Base-by-base conservation (phyloP, 345 rosid genomes). In the Dipteronia sinensis region DNA sequence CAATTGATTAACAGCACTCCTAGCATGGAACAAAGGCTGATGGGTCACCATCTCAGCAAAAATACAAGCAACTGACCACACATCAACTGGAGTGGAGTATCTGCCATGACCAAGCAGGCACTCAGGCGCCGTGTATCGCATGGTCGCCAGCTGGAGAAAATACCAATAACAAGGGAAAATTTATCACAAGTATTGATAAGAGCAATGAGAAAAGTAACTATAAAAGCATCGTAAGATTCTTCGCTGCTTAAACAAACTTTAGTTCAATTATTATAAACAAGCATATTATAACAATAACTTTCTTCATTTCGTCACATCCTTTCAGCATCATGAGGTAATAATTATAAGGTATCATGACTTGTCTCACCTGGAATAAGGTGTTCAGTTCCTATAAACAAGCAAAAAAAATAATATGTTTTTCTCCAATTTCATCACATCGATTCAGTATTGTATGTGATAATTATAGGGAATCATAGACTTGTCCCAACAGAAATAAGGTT, bases 11-110 rank as follows among this genome's bases (percentile, higher is more conserved):
- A 38, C 3, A 15, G 27, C 29, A 38, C 65, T 22, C 46, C 29
- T 31, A 72, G 46, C 22, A n/a, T 0, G 63, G 62, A 72, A 56
- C 75, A 72, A 13, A 55, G 11, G 29, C 51, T 38, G 4, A 67
- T 1, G 49, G 49, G 49, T 72, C 27, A 72, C 75, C 75, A 72
- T 72, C 75, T 72, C 66, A 58, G 75, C 66, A 34, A 72, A 72
- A 29, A 40, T 58, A n/a, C 75, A 72, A n/a, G 40, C 75, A 64
- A 72, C 75, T 34, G 49, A 19, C 75, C 66, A 72, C 11, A 58
- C 51, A 38, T 56, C 75, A 55, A n/a, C 66, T 3, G 66, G 47
- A 58, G 6, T 55, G 47, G 47, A 55, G 75, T 72, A 72, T 62
- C 13, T 10, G 59, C 59, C 56, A 47, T 15, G 25, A 15, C 74